Evolutionary conservation across 2,329 filamentous ascomycete species (phyloP).

Genomic region (Colletotrichum cuscutae): DNA sequence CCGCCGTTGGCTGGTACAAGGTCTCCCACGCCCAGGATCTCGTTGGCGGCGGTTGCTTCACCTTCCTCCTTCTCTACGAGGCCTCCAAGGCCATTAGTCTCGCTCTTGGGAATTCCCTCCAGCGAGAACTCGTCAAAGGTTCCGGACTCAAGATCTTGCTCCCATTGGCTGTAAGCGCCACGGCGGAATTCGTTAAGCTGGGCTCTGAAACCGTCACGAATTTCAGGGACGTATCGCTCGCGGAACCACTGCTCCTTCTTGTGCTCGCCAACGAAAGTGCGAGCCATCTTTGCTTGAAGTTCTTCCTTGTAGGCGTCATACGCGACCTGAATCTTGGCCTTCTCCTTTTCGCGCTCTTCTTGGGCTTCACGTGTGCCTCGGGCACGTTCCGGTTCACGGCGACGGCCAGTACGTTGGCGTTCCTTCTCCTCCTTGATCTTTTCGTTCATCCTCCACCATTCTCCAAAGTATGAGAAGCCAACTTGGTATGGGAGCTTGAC

Average conservation of each 20-base stretch:
- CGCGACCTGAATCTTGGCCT: slow-evolving; percentile 78
- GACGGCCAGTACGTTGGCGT: slow-evolving; percentile 73
- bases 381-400: slow-evolving; percentile 71
- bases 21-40: slow-evolving; percentile 92
- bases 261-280: slow-evolving; percentile 89
- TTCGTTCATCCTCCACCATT: slow-evolving; percentile 88
- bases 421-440: slow-evolving; percentile 86
- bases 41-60: slow-evolving; percentile 89
- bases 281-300: slow-evolving; percentile 81
- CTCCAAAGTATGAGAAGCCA: slow-evolving; percentile 86
- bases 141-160: slow-evolving; percentile 84
- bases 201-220: slow-evolving; percentile 77
- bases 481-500: slow-evolving; percentile 81
- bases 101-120: slow-evolving; percentile 92
- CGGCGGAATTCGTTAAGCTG: slow-evolving; percentile 85
- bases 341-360: slow-evolving; percentile 83
- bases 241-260: slow-evolving; percentile 98
- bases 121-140: slow-evolving; percentile 94
- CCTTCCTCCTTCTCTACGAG: slow-evolving; percentile 95
- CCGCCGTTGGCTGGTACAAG: slow-evolving; percentile 84
- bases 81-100: slow-evolving; percentile 87
- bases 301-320: slow-evolving; percentile 77
- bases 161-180: slow-evolving; percentile 86
- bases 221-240: slow-evolving; percentile 89
- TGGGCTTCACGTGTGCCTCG: slow-evolving; percentile 73